A percentile compares a stretch with the other conserved stretches of the same genome.
phyloP scores from a whole-genome alignment of 805 yeast genomes.

The Dipodascus albidus region DNA sequence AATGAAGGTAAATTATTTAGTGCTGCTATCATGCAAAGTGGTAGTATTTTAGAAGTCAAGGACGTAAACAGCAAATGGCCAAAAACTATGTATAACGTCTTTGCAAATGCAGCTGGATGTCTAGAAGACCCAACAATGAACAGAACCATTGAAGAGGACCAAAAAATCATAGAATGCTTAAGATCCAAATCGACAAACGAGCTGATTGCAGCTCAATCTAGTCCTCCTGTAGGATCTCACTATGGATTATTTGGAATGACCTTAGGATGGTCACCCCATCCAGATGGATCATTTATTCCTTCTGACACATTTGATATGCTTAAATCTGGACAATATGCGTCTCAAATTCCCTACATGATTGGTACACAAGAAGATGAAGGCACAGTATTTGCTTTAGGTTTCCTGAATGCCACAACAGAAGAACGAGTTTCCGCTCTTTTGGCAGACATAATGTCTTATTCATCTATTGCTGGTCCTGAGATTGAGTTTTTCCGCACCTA shows the following conservation, averaged over 20 bases:
- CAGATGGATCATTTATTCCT: conserved; percentile 8
- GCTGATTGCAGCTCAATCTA: conserved; percentile 6
- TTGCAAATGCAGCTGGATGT: conserved; percentile 5
- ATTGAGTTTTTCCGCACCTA: neutral
- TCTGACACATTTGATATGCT: conserved; percentile 5
- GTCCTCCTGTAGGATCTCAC: conserved; percentile 4
- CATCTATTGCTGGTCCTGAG: neutral
- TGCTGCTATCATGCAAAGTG: conserved; percentile 14
- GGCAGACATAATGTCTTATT: neutral
- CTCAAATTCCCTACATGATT: conserved; percentile 9
- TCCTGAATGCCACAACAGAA: conserved; percentile 7
- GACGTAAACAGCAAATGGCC: conserved; percentile 2
- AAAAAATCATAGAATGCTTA: conserved; percentile 6
- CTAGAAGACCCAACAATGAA: neutral
- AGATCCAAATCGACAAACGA: conserved; percentile 5
- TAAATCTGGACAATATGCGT: conserved; percentile 4
- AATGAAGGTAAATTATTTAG: conserved; percentile 11
- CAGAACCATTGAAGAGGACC: neutral
- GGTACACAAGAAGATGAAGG: conserved; percentile 15
- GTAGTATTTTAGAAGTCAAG: conserved; percentile 7
- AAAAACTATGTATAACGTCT: conserved; percentile 6
- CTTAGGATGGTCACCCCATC: conserved; percentile 8
- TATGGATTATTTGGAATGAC: conserved; percentile 5
- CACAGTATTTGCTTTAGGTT: conserved; percentile 8
- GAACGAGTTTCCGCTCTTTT: conserved; percentile 3